These are phyloP conservation scores for Mucor racemosus DNA, from an alignment of 371 early-diverging fungal species.

Conservation along the genomic window DNA sequence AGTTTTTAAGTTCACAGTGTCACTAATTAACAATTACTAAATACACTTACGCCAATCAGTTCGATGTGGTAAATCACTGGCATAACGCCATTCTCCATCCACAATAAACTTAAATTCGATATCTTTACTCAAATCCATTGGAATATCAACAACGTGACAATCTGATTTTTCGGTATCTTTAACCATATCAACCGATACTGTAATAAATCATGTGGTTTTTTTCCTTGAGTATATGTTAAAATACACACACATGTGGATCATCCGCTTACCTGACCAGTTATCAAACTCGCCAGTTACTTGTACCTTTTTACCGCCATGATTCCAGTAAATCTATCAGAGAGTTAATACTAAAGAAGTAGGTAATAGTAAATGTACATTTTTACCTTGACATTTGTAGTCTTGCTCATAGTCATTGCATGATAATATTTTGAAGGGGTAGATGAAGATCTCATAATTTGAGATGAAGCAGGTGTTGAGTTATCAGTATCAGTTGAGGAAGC, in stretches of 20 bases:
- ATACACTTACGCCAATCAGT: conserved; percentile 29
- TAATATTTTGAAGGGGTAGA: not conserved
- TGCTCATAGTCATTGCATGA: not conserved
- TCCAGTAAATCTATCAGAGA: conserved; percentile 49
- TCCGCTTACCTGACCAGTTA: conserved; percentile 51
- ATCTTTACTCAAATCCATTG: conserved; percentile 32
- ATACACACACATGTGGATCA: not conserved
- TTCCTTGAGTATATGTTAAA: not conserved
- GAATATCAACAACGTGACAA: conserved; percentile 31
- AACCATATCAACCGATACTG: conserved; percentile 28
- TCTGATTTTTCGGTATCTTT: conserved; percentile 23
- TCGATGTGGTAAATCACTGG: conserved; percentile 36
- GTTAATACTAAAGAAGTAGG: not conserved
- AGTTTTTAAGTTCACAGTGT: not conserved
- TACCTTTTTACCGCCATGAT: conserved; percentile 53
- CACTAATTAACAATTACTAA: not conserved
- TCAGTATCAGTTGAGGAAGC: conserved; percentile 16
- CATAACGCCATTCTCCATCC: conserved; percentile 55
- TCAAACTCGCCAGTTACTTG: conserved; percentile 59
- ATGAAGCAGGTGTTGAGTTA: conserved; percentile 11
- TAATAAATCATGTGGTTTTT: not conserved
- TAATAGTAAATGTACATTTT: not conserved
- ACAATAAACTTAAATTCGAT: conserved; percentile 51
- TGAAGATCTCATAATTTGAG: conserved; percentile 13
- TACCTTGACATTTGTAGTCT: conserved; percentile 4